phyloP scores from a whole-genome alignment of 2,329 filamentous ascomycete species.

The Zalaria obscura region DNA sequence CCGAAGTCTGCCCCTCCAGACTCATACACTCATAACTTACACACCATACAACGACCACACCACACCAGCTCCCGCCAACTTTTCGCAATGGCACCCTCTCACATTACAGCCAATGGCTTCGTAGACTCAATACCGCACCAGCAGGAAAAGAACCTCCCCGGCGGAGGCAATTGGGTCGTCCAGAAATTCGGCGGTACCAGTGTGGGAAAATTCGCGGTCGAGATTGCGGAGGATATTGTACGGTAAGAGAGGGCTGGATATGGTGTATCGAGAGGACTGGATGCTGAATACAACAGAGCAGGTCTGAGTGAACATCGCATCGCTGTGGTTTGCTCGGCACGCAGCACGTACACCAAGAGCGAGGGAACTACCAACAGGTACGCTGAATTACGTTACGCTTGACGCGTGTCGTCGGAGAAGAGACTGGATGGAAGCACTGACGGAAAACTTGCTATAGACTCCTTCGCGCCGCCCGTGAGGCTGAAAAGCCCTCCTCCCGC shows the following conservation, averaged over 20 bases:
- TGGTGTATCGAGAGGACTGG: not conserved
- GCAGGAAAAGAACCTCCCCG: slow-evolving; percentile 33
- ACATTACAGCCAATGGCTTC: slow-evolving; percentile 8
- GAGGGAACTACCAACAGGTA: slow-evolving; percentile 92
- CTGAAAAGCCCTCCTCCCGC: slow-evolving; percentile 24
- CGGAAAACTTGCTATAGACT: slow-evolving; percentile 15
- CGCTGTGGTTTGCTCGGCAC: slow-evolving; percentile 87
- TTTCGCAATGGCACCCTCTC: slow-evolving; percentile 7
- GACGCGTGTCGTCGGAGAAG: no score
- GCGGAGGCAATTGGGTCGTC: slow-evolving; percentile 56
- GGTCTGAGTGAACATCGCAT: slow-evolving; percentile 55
- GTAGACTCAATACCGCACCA: slow-evolving; percentile 23
- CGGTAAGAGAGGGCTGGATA: slow-evolving; percentile 19
- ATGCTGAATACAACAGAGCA: slow-evolving; percentile 21
- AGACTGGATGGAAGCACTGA: not conserved
- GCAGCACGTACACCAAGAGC: slow-evolving; percentile 85
- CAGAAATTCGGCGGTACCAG: slow-evolving; percentile 95
- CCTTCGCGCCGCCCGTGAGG: slow-evolving; percentile 32
- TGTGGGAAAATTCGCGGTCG: slow-evolving; percentile 76
- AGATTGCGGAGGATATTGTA: slow-evolving; percentile 48
- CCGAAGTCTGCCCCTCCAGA: no score
- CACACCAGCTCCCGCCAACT: not conserved
- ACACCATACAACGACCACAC: no score
- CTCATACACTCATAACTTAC: no score
- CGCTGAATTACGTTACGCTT: slow-evolving; percentile 24